phyloP scores from a whole-genome alignment of 345 rosid species.

The Psidium guajava region DNA sequence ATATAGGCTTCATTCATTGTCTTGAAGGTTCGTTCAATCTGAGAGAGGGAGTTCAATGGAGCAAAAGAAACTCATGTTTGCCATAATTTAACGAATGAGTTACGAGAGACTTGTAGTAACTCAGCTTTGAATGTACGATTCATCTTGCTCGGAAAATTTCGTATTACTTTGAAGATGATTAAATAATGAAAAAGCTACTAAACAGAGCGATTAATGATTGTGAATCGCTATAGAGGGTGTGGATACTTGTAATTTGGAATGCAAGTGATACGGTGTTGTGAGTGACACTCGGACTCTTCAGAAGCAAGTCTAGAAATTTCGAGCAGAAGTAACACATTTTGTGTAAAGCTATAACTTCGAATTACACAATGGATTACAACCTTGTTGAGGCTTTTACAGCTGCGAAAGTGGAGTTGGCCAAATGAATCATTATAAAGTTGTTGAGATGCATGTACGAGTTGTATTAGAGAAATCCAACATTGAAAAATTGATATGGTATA shows the following conservation, averaged over 20 bases:
- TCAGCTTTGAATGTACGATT: not conserved
- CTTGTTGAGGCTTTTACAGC: not conserved
- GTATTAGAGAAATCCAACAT: no score
- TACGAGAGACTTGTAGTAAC: not conserved
- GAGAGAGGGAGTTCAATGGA: not conserved
- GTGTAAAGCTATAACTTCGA: not conserved
- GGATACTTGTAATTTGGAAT: not conserved
- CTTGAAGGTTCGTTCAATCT: not conserved
- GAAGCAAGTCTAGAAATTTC: not conserved
- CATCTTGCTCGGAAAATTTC: not conserved
- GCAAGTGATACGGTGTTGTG: no score
- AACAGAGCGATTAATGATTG: not conserved
- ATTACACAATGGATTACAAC: not conserved
- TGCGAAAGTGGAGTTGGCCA: no score
- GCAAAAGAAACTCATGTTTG: not conserved
- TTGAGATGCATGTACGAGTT: no score
- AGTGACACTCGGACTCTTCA: no score
- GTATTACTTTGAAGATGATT: not conserved
- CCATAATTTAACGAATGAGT: not conserved
- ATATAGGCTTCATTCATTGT: not conserved
- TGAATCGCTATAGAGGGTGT: not conserved
- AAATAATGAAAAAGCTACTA: not conserved
- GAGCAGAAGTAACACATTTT: not conserved
- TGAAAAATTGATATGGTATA: no score
- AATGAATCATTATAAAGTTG: no score